These are phyloP conservation scores for Acanthamoeba lenticulata DNA, from an alignment of 208 protist genomes.

Conservation along the genomic window DNA sequence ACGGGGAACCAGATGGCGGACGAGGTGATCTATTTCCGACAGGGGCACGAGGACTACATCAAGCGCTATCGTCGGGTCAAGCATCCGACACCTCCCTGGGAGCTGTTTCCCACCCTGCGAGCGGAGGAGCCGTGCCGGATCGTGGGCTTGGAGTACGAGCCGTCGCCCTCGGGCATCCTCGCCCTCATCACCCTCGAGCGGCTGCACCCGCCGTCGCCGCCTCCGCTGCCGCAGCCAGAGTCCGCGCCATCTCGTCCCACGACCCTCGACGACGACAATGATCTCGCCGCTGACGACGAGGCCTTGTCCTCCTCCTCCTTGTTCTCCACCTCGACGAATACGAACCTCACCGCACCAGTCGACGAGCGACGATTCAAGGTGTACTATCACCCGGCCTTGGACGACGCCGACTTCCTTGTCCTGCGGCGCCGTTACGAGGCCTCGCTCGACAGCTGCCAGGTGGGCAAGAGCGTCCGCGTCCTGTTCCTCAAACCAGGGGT, in stretches of 20 bases:
- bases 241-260: too few species aligned
- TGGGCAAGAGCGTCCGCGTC: background rate
- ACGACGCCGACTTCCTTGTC: background rate
- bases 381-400: background rate
- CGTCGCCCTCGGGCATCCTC: conserved; percentile 7
- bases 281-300: background rate
- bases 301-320: background rate
- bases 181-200: conserved; percentile 46
- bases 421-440: conserved; percentile 7
- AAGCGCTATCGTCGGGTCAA: background rate
- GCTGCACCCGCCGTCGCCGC: background rate
- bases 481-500: background rate
- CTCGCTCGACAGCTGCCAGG: background rate
- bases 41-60: conserved; percentile 5
- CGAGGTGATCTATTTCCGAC: conserved; percentile 52
- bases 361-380: background rate
- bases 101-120: background rate
- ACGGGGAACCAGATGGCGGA: background rate
- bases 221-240: too few species aligned
- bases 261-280: background rate
- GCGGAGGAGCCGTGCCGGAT: conserved; percentile 21
- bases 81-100: background rate
- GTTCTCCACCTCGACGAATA: background rate
- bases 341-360: background rate
- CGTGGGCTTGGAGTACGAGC: conserved; percentile 11